Evolutionary conservation across 2,329 filamentous ascomycete species (phyloP), one percentile per base, ranked within the genome.

Genomic region (Pseudomassariella vexata): DNA sequence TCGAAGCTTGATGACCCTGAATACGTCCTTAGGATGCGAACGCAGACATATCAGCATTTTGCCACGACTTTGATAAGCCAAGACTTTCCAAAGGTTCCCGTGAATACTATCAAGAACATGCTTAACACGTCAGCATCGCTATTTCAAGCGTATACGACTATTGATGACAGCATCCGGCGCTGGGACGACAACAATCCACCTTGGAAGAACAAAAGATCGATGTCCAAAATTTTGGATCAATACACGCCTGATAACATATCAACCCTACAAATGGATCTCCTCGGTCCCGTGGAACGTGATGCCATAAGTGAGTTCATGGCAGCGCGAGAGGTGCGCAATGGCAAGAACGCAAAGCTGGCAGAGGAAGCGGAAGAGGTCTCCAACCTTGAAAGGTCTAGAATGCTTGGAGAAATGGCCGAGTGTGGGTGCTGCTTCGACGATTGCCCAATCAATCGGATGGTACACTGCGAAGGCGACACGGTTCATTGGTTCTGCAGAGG

Each of bases 351-450:
- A 12, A 40, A 50, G 23, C 25, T 41, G 11, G 44, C 35, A 9
- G 48, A 46, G 11, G 39, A 53, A 24, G 44, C 43, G 4, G 51
- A 52, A 19, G 52, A 60, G 24, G 35, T 55, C 18, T 43, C 44
- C 2, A 72, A 75, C 31, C 40, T 65, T 9, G 42, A 46, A 7
- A 37, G 38, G n/a, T 67, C 71, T 15, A 59, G 59, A 37, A 57
- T 47, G 2, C 56, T 62, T 5, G 75, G 78, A 1, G 65, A 71
- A 12, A 62, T 81, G 24, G 56, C 65, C 9, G 84, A 90, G 44
- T 94, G 82, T 45, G 70, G 68, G 25, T 87, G 84, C 48, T 94
- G 87, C 55, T 92, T 73, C 47, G 65, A 66, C 6, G 78, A 87
- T 4, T 66, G 68, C 30, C 69, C 83, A 2, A 55, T 77, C 27